Evolutionary conservation across 495 filamentous ascomycete genomes (phyloP).

Genomic region (Gamarada debralockiae): DNA sequence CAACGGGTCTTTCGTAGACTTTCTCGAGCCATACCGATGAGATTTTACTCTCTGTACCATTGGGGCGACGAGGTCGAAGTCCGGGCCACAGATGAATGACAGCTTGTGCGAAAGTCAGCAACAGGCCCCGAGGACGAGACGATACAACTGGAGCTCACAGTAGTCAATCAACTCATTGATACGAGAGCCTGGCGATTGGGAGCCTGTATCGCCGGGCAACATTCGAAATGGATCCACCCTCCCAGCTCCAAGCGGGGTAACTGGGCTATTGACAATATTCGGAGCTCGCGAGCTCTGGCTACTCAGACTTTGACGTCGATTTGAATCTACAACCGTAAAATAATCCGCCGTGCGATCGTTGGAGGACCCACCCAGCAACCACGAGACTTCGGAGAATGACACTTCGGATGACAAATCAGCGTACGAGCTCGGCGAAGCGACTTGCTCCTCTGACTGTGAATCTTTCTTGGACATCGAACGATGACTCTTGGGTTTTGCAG

Average conservation of each 20-base stretch:
- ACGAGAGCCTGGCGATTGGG: background rate
- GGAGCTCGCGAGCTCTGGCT: background rate
- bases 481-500: background rate
- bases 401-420: background rate
- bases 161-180: constrained; percentile 5
- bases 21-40: background rate
- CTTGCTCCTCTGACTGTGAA: background rate
- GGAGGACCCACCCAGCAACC: background rate
- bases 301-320: too few relatives aligned
- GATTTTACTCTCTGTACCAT: background rate
- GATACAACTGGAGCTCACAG: background rate
- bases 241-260: constrained; percentile 3
- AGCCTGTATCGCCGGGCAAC: background rate
- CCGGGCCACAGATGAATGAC: background rate
- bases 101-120: background rate
- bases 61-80: background rate
- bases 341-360: background rate
- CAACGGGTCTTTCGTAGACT: background rate
- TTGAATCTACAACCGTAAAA: too few relatives aligned
- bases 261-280: background rate
- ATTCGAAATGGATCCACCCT: constrained; percentile 3
- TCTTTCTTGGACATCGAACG: background rate
- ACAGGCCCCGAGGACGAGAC: background rate
- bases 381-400: background rate
- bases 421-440: background rate